A percentile compares a stretch with the other conserved stretches of the same genome.
phyloP scores from a whole-genome alignment of 257 asterid species.

The Eustoma russellianum region DNA sequence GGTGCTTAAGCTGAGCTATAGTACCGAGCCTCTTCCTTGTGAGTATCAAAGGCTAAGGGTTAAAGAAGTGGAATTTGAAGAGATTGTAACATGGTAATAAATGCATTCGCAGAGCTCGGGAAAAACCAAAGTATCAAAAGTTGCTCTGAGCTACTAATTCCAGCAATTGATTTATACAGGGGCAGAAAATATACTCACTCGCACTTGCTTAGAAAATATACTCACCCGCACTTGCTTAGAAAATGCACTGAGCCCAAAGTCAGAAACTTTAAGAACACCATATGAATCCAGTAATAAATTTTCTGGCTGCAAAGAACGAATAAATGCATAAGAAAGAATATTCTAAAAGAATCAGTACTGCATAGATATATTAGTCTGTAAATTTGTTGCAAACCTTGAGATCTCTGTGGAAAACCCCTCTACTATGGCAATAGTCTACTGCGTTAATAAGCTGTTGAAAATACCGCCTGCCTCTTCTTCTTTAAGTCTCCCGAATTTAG shows the following conservation, averaged over 20 bases:
- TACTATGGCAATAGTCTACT: constrained; percentile 84
- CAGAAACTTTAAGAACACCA: constrained; percentile 66
- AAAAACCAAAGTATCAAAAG: background rate
- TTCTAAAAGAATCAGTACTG: background rate
- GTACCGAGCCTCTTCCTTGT: too few relatives aligned
- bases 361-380: background rate
- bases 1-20: too few relatives aligned
- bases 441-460: constrained; percentile 82
- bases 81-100: too few relatives aligned
- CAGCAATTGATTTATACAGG: too few relatives aligned
- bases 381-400: constrained; percentile 39
- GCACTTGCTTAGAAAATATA: too few relatives aligned
- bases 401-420: constrained; percentile 81
- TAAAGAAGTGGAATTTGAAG: too few relatives aligned
- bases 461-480: constrained; percentile 64
- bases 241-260: constrained; percentile 76
- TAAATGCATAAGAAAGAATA: constrained; percentile 1
- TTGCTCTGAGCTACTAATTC: background rate
- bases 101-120: too few relatives aligned
- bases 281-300: constrained; percentile 62
- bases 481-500: constrained; percentile 58
- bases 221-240: constrained; percentile 66
- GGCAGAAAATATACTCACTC: too few relatives aligned
- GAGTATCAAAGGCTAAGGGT: too few relatives aligned
- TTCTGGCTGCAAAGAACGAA: constrained; percentile 55